A percentile compares a stretch with the other conserved stretches of the same genome.
Conservation (phyloP, 257 asterid genomes). For the Paulownia fortunei region DNA sequence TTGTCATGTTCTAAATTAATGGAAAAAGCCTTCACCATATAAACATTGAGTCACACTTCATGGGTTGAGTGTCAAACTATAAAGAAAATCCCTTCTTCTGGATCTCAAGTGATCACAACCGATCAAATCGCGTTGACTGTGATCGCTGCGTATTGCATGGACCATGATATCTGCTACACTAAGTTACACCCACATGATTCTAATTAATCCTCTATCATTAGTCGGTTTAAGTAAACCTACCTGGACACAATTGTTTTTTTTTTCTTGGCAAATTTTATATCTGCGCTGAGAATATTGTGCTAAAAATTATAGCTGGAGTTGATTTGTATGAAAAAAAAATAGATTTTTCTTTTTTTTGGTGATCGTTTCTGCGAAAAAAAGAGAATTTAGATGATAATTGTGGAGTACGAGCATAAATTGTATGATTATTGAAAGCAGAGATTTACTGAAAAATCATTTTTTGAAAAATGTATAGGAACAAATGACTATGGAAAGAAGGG, state of each 20-base stretch:
- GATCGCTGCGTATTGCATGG: constrained; percentile 36
- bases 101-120: constrained; percentile 10
- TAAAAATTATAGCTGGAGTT: neutral
- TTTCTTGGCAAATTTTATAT: too few relatives aligned
- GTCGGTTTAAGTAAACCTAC: constrained; percentile 45
- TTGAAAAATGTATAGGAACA: too few relatives aligned
- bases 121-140: constrained; percentile 25
- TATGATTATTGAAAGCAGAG: too few relatives aligned
- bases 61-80: neutral
- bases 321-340: too few relatives aligned
- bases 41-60: neutral
- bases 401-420: too few relatives aligned
- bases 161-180: constrained; percentile 37
- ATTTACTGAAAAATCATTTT: too few relatives aligned
- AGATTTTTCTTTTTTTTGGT: too few relatives aligned
- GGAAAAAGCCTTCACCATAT: constrained; percentile 35
- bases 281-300: too few relatives aligned
- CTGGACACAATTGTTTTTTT: neutral
- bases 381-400: too few relatives aligned
- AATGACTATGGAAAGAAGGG: too few relatives aligned
- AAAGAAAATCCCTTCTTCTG: neutral
- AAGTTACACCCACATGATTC: constrained; percentile 41
- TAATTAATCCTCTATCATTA: constrained; percentile 21
- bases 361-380: too few relatives aligned
- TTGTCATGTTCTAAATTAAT: constrained; percentile 1